Conservation (phyloP, 2,329 filamentous ascomycete species). For the Ophiosphaerella herpotricha region DNA sequence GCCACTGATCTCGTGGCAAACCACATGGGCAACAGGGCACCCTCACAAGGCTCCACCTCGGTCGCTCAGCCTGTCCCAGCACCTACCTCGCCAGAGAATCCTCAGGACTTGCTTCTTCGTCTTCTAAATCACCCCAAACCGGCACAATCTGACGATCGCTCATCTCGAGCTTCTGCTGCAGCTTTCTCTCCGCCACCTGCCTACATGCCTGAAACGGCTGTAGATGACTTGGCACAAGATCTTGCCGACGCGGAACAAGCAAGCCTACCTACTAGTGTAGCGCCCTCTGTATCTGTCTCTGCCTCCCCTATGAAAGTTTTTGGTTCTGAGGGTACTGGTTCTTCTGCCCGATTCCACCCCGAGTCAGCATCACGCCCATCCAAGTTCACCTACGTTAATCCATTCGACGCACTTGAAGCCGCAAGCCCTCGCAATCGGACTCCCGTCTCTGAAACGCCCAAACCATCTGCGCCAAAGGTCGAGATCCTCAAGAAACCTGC, state of each 20-base stretch:
- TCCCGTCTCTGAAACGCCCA: slow-evolving; percentile 29
- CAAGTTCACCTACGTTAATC: slow-evolving; percentile 73
- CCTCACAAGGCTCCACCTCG: slow-evolving; percentile 37
- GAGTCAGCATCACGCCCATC: slow-evolving; percentile 40
- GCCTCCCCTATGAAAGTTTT: slow-evolving; percentile 40
- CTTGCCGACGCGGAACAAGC: slow-evolving; percentile 50
- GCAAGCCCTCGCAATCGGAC: slow-evolving; percentile 64
- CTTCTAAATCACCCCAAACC: slow-evolving; percentile 76
- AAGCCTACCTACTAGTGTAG: slow-evolving; percentile 32
- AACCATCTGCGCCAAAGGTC: slow-evolving; percentile 41
- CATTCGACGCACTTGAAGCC: slow-evolving; percentile 71
- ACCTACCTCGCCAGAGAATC: slow-evolving; percentile 59
- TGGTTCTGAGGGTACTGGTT: slow-evolving; percentile 48
- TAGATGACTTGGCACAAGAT: slow-evolving; percentile 52
- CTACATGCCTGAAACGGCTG: slow-evolving; percentile 48
- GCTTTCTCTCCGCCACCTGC: slow-evolving; percentile 34
- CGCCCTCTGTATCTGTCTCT: slow-evolving; percentile 27
- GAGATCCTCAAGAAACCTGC: slow-evolving; percentile 52
- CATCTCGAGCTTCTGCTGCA: slow-evolving; percentile 30
- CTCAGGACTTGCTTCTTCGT: slow-evolving; percentile 83
- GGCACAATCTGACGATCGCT: slow-evolving; percentile 36
- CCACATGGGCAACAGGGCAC: slow-evolving; percentile 55
- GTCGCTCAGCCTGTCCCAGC: slow-evolving; percentile 38
- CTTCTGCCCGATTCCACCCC: slow-evolving; percentile 40
- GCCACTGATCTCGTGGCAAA: slow-evolving; percentile 63